Conservation (phyloP, 1,284 basidiomycete species). For the Vanrija sp. region DNA sequence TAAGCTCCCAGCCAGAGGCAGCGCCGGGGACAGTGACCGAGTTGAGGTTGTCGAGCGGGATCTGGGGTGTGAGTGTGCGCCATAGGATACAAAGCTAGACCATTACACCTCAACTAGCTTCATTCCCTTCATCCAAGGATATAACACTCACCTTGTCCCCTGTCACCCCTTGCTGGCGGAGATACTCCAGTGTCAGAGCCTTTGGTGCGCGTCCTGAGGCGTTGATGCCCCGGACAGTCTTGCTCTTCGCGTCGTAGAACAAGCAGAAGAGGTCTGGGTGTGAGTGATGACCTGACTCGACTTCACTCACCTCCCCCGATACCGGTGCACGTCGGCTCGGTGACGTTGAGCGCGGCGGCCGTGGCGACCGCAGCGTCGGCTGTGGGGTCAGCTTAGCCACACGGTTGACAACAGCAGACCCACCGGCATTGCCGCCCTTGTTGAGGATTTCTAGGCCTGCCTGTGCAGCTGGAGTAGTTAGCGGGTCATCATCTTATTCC, state of each 20-base stretch:
- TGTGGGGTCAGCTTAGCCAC: too few relatives aligned
- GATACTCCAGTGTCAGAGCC: slow-evolving; percentile 68
- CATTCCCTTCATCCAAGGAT: slow-evolving; percentile 40
- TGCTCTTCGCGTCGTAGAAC: slow-evolving; percentile 75
- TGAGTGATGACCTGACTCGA: slow-evolving; percentile 9
- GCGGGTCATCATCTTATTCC: too few relatives aligned
- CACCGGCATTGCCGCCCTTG: slow-evolving; percentile 77
- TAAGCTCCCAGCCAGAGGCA: slow-evolving; percentile 84
- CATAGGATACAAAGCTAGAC: too few relatives aligned
- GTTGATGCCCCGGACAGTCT: slow-evolving; percentile 59
- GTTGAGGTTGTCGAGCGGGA: slow-evolving; percentile 69
- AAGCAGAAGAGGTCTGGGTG: slow-evolving; percentile 75
- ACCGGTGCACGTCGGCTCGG: slow-evolving; percentile 1
- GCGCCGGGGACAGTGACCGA: slow-evolving; percentile 90
- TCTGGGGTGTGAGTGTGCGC: slow-evolving; percentile 33
- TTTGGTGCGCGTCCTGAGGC: slow-evolving; percentile 67
- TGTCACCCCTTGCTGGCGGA: slow-evolving; percentile 62
- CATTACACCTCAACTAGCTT: too few relatives aligned
- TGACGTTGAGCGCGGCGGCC: slow-evolving; percentile 17
- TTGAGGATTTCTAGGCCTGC: slow-evolving; percentile 78
- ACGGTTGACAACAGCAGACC: too few relatives aligned
- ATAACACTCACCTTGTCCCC: slow-evolving; percentile 25
- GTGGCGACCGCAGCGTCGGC: slow-evolving; percentile 18
- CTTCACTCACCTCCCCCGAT: neutral
- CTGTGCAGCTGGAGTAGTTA: slow-evolving; percentile 54